Evolutionary conservation across 176 grass and related monocot species (phyloP), one percentile per base, ranked within the genome.

Genomic region (Paspalum vaginatum): DNA sequence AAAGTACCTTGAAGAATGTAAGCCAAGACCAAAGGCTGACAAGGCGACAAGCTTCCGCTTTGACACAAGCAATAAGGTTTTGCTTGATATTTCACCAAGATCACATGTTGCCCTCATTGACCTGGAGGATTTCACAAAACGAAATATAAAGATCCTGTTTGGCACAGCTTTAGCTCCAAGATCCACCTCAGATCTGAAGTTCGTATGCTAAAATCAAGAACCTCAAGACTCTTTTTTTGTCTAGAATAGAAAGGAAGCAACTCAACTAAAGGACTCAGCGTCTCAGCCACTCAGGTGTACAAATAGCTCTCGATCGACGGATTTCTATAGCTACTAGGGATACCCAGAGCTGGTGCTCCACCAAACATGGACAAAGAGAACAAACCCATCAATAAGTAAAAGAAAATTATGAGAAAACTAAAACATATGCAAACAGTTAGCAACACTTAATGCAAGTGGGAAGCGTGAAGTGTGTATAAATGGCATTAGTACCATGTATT

Each of bases 1-100:
- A 46, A 93, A 87, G 44, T 93, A 91, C 83, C 88, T 98, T 89
- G 96, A 89, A 84, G 89, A 87, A 87, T 98, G 83, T 66, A 88
- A 95, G 84, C 82, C 84, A 63, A 91, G 70, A 61, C 78, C 74
- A 54, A 99, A 87, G n/a, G 81, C 84, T 47, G 86, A 84, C 37
- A 79, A 76, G 51, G 86, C 84, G 78, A 95, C 61, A 67, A 99
- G 63, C 70, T 95, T 91, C 83, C 96, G 86, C 54, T 81, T 85
- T 39, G 92, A 86, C 16, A 68, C 72, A 70, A 81, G 64, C 49
- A 87, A 63, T 43, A 89, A 59, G 16, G 75, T 11, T 48, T 59
- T 81, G 58, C 4, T 68, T n/a, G 84, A 50, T 44, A 80, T 81
- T 83, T 90, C 87, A 68, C 71, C 70, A 15, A 69, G 14, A 65